phyloP scores from a whole-genome alignment of 2,329 filamentous ascomycete genomes.

The Thelonectria blattea region DNA sequence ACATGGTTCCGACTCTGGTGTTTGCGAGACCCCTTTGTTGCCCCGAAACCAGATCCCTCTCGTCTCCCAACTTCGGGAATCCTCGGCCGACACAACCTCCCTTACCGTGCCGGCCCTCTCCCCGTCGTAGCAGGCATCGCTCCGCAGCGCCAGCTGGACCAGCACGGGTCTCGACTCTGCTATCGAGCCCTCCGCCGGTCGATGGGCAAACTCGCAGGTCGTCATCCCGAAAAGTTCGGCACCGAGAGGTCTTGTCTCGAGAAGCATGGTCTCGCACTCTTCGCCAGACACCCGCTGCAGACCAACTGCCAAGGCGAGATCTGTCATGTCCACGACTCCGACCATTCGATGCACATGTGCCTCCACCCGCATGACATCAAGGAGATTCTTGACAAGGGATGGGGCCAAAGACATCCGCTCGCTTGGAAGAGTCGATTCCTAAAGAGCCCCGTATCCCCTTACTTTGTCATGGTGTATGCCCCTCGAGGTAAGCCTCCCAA shows the following conservation, averaged over 20 bases:
- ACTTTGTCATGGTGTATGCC: slow-evolving; percentile 85
- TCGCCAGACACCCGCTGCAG: slow-evolving; percentile 69
- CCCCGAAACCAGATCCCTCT: slow-evolving; percentile 58
- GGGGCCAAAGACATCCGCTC: slow-evolving; percentile 76
- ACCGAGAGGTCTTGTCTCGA: slow-evolving; percentile 78
- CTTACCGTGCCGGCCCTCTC: slow-evolving; percentile 66
- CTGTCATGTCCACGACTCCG: slow-evolving; percentile 78
- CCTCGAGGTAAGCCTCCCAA: slow-evolving; percentile 59
- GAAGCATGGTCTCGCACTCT: slow-evolving; percentile 80
- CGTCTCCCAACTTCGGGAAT: slow-evolving; percentile 64
- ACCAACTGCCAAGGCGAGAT: slow-evolving; percentile 81
- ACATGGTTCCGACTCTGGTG: slow-evolving; percentile 75
- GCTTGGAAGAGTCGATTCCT: slow-evolving; percentile 69
- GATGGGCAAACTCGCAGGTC: slow-evolving; percentile 57
- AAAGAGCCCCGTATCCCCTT: slow-evolving; percentile 70
- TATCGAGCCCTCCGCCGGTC: slow-evolving; percentile 61
- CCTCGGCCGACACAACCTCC: slow-evolving; percentile 59
- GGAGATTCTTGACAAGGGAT: slow-evolving; percentile 74
- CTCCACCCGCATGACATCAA: slow-evolving; percentile 80
- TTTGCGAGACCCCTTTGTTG: slow-evolving; percentile 71
- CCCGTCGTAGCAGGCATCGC: slow-evolving; percentile 78
- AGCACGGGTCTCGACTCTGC: slow-evolving; percentile 61
- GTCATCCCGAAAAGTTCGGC: slow-evolving; percentile 56
- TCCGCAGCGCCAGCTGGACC: slow-evolving; percentile 79
- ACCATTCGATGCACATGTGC: slow-evolving; percentile 79